phyloP scores from a whole-genome alignment of 208 protist species.

The Porcisia hertigi region DNA sequence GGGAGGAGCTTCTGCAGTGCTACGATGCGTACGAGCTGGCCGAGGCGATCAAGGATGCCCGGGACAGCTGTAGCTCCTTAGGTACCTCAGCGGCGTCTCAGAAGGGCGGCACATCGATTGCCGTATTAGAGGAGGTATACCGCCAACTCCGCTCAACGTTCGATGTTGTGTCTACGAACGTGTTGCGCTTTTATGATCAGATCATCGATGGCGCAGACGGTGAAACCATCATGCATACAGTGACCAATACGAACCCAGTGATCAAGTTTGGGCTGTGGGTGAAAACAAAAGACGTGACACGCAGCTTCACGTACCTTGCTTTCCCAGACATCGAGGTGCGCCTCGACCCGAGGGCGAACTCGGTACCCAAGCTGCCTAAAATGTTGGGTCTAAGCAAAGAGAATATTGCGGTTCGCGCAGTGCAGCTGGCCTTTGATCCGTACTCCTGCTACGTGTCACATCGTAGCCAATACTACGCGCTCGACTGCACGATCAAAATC shows the following conservation, averaged over 20 bases:
- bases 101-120: slow-evolving; percentile 15
- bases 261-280: slow-evolving; percentile 92
- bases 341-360: slow-evolving; percentile 81
- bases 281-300: slow-evolving; percentile 86
- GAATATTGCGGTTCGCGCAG: slow-evolving; percentile 84
- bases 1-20: slow-evolving; percentile 66
- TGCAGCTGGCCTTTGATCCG: slow-evolving; percentile 89
- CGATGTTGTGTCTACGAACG: slow-evolving; percentile 75
- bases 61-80: slow-evolving; percentile 31
- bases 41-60: slow-evolving; percentile 61
- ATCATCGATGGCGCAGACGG: slow-evolving; percentile 75
- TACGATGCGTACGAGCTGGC: slow-evolving; percentile 73
- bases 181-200: slow-evolving; percentile 82
- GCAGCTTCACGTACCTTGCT: slow-evolving; percentile 76
- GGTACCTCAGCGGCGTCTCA: slow-evolving; percentile 11
- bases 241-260: slow-evolving; percentile 52
- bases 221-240: slow-evolving; percentile 69
- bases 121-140: slow-evolving; percentile 59
- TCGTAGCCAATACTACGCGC: slow-evolving; percentile 76
- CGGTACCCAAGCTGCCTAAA: slow-evolving; percentile 79
- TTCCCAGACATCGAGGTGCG: slow-evolving; percentile 81
- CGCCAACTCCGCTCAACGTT: slow-evolving; percentile 64
- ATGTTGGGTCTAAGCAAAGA: slow-evolving; percentile 88
- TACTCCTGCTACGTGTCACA: slow-evolving; percentile 49
- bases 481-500: slow-evolving; percentile 87